Evolutionary conservation across 106 monocot species (phyloP), one percentile per base, ranked within the genome.

Genomic region (Dendrobium officinale): DNA sequence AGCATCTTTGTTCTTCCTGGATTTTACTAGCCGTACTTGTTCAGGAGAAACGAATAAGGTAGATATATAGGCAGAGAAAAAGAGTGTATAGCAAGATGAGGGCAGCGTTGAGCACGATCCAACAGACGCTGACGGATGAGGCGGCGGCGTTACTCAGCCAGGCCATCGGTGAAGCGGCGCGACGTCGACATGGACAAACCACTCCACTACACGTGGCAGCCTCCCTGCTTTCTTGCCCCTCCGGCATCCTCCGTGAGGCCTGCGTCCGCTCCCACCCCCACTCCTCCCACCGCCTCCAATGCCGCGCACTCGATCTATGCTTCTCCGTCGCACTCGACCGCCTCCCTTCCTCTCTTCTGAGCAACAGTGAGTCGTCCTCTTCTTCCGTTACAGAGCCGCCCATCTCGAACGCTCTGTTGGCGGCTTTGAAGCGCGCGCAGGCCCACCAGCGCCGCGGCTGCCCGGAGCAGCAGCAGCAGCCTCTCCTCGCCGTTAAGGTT

Each of bases 271-370:
- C 90, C 49, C 95, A 92, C 58, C 85, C 92, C 8, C 85, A 66
- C 72, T 86, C 89, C 26, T 83, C 88, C 6, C 93, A 91, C 59
- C 91, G 90, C 0, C 93, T 96, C 77, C 88, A 89, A 48, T 96
- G 93, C 88, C 89, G 93, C 2, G 93, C 96, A 31, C 96, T 93
- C 77, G 91, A 96, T 77, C 91, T 96, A 74, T 96, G 95, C 88
- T 96, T 93, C 88, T 91, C 91, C 59, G 88, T 96, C 83, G 89
- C 95, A 24, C 88, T 96, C 76, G 95, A 96, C 73, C 91, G 93
- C 37, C 86, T 96, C 44, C 88, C 95, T 15, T 22, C 88, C 20
- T 51, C 51, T 51, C 18, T 82, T 16, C 4, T 2, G 5, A 26
- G 64, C 64, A 66, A 66, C 13, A 51, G 2, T 2, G 64, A 51